Evolutionary conservation across 495 filamentous ascomycete genomes (phyloP).

Genomic region (Aspergillus egyptiacus): DNA sequence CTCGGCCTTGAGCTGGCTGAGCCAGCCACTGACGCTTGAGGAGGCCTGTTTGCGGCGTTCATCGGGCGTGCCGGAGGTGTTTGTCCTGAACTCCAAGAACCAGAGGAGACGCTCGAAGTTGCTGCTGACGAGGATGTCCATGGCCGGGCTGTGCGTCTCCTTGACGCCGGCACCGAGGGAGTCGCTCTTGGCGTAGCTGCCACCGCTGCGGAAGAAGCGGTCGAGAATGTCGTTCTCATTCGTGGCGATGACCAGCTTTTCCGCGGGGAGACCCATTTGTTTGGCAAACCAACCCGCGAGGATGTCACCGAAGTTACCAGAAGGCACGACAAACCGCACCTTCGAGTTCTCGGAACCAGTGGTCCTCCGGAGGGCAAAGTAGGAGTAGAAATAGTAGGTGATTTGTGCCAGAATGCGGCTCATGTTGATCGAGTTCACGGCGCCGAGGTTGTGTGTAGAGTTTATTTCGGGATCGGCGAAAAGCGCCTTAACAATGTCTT

Average conservation of each 20-base stretch:
- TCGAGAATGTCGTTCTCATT: conserved; percentile 90
- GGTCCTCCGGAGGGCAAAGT: conserved; percentile 65
- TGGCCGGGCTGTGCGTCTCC: conserved; percentile 84
- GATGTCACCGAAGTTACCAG: conserved; percentile 96
- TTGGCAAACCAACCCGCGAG: conserved; percentile 88
- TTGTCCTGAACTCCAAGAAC: conserved; percentile 66
- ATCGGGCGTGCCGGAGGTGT: conserved; percentile 22
- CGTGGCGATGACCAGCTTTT: conserved; percentile 80
- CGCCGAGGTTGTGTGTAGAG: conserved; percentile 65
- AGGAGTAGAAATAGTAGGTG: conserved; percentile 85
- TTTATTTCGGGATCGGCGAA: conserved; percentile 78
- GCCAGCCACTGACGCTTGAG: conserved; percentile 65
- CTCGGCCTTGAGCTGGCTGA: conserved; percentile 63
- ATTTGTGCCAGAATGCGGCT: conserved; percentile 90
- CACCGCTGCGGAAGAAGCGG: conserved; percentile 60
- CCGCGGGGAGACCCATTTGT: conserved; percentile 80
- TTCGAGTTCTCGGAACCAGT: conserved; percentile 47
- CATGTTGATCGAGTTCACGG: conserved; percentile 89
- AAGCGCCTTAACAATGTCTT: conserved; percentile 88
- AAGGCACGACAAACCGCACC: conserved; percentile 77
- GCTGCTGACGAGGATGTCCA: conserved; percentile 92
- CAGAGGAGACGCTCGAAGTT: conserved; percentile 98
- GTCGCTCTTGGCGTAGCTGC: conserved; percentile 69
- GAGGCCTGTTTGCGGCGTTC: conserved; percentile 37
- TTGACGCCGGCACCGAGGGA: conserved; percentile 51